Evolutionary conservation across 768 basidiomycete species (phyloP), one percentile per base, ranked within the genome.

Genomic region (Tricholoma bakamatsutake): DNA sequence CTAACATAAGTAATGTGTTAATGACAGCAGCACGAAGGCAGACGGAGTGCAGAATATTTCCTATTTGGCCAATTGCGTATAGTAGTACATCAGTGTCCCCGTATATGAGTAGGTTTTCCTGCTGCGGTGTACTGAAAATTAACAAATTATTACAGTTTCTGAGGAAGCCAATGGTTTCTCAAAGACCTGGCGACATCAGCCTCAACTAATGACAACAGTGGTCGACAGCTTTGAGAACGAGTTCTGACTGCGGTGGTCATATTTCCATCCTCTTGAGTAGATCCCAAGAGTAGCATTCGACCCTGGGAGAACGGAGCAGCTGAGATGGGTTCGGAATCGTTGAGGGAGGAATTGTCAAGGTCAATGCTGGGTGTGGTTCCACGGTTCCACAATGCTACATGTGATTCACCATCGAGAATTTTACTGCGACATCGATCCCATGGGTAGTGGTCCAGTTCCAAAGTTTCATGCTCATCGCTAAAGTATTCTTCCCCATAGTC

Each of bases 101-200:
- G n/a, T n/a, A n/a, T n/a, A n/a, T n/a, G n/a, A n/a, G n/a, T n/a
- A n/a, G n/a, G n/a, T n/a, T n/a, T n/a, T n/a, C n/a, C n/a, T n/a
- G n/a, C n/a, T n/a, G n/a, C n/a, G n/a, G n/a, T n/a, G n/a, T n/a
- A n/a, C n/a, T n/a, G n/a, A 31, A 8, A 31, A 31, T 31, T 8
- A 31, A 31, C 30, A 31, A 31, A 35, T 6, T 5, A 24, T 64
- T 69, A 87, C 40, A 81, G 69, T 56, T 72, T 79, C 54, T 84
- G 80, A 0, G 84, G 88, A 24, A 76, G 70, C 88, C 88, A 90
- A 64, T 90, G 87, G 27, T 73, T 76, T 51, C 70, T 77, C 58
- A 90, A 65, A 47, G 61, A 66, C 54, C 69, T 79, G 11, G 76
- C 85, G 7, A 90, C 87, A 65, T 86, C 83, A 49, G 72, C 74